Evolutionary conservation across 495 filamentous ascomycete species (phyloP), one percentile per base, ranked within the genome.

Genomic region (Penicillium atrosanguineum): DNA sequence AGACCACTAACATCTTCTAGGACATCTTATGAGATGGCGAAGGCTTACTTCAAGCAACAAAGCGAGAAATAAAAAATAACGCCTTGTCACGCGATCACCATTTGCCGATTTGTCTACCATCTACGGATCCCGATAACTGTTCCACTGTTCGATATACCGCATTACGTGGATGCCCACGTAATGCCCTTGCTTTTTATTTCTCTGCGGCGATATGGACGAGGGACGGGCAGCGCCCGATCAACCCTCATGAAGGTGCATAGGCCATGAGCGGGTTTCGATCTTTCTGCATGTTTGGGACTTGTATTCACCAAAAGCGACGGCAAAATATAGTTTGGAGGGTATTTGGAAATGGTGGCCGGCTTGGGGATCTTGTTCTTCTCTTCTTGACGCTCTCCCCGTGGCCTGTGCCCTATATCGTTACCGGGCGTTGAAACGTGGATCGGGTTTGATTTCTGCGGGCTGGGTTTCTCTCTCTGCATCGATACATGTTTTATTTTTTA

Each of bases 1-100:
- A 23, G 44, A 44, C 40, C 34, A 23, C 68, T 72, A 39, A 70
- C 56, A 19, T 40, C 37, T 2, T 16, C 2, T 43, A 87, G 84
- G 85, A 84, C 83, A 42, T 87, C 85, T 11, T 90, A 90, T 59
- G 87, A 90, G 71, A 83, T 90, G 76, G 87, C 87, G 36, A 90
- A 90, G 73, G 81, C 84, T 18, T 87, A 86, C 65, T 87, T 87
- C 74, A 84, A 86, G 63, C 56, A 73, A 52, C 72, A 64, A 43
- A 50, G 54, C 21, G 61, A 65, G 60, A 58, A 60, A 63, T 58
- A 67, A 52, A 51, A 15, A 7, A 18, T 7, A n/a, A n/a, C 40
- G 37, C 34, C 28, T 42, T 46, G 23, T 21, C 44, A 41, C 28
- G 52, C 50, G 52, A 61, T 59, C n/a, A 28, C 40, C 37, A 11